phyloP scores from a whole-genome alignment of 192 early-diverging fungal genomes.

The Gamsiella multidivaricata region DNA sequence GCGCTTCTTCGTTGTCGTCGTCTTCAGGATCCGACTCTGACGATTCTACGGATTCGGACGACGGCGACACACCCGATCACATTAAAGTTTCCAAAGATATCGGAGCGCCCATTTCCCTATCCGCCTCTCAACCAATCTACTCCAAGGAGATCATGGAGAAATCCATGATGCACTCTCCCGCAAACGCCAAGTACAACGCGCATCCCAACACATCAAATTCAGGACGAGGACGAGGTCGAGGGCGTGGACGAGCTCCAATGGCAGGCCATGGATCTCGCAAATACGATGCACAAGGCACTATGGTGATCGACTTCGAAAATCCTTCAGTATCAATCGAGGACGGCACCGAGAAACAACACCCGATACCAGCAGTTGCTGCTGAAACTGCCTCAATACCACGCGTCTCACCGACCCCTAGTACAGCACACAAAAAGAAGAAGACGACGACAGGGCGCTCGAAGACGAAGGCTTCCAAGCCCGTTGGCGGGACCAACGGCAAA shows the following conservation, averaged over 20 bases:
- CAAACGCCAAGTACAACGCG: neutral
- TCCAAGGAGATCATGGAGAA: constrained; percentile 34
- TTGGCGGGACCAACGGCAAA: constrained; percentile 11
- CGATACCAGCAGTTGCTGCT: neutral
- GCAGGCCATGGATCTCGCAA: constrained; percentile 32
- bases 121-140: constrained; percentile 40
- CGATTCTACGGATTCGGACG: constrained; percentile 14
- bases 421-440: constrained; percentile 20
- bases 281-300: constrained; percentile 22
- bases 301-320: constrained; percentile 33
- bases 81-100: neutral
- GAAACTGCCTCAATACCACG: neutral
- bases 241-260: constrained; percentile 24
- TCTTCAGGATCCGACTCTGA: constrained; percentile 19
- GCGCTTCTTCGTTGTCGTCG: neutral
- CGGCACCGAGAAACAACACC: neutral
- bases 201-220: neutral
- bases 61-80: constrained; percentile 1
- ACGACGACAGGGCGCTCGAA: neutral
- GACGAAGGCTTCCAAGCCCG: neutral
- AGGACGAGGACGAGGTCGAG: constrained; percentile 24
- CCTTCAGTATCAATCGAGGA: constrained; percentile 6
- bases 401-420: neutral
- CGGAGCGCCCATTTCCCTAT: constrained; percentile 43
- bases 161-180: constrained; percentile 14